These are phyloP conservation scores for Pyrus hybrid DNA, from an alignment of 331 rosid species.

Conservation along the genomic window DNA sequence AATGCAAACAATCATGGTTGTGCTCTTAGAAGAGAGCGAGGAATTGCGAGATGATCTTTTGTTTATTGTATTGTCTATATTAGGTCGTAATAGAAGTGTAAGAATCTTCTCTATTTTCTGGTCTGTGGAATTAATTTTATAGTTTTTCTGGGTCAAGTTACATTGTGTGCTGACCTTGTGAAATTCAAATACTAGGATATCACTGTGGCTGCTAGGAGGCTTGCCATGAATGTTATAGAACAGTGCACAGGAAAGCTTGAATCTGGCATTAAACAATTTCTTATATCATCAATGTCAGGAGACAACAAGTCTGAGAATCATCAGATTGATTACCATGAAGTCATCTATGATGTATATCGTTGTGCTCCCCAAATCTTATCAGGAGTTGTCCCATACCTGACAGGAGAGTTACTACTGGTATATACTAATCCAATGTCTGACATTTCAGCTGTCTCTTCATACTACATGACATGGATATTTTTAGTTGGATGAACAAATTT, in stretches of 20 bases:
- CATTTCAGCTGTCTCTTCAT: not conserved
- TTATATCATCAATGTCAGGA: constrained; percentile 85
- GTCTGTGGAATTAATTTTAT: constrained; percentile 12
- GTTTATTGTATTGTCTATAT: constrained; percentile 51
- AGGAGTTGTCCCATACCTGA: constrained; percentile 81
- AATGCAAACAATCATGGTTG: constrained; percentile 89
- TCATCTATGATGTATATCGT: constrained; percentile 78
- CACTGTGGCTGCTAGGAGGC: constrained; percentile 83
- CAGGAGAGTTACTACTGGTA: constrained; percentile 97
- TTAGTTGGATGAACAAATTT: constrained; percentile 11
- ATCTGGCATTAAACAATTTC: constrained; percentile 67
- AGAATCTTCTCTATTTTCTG: constrained; percentile 28
- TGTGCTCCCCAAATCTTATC: constrained; percentile 79
- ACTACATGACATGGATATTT: not conserved
- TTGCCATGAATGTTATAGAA: constrained; percentile 84
- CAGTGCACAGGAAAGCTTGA: constrained; percentile 83
- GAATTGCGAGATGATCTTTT: constrained; percentile 70
- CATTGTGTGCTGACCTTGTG: constrained; percentile 9
- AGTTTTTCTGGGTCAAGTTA: not conserved
- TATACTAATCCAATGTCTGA: constrained; percentile 15
- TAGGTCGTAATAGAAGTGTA: constrained; percentile 75
- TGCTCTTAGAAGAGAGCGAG: constrained; percentile 95
- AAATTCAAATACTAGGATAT: constrained; percentile 54
- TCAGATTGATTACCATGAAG: constrained; percentile 64
- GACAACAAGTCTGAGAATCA: constrained; percentile 49